A percentile compares a stretch with the other conserved stretches of the same genome.
phyloP scores from a whole-genome alignment of 257 asterid species.

The Pogostemon cablin region DNA sequence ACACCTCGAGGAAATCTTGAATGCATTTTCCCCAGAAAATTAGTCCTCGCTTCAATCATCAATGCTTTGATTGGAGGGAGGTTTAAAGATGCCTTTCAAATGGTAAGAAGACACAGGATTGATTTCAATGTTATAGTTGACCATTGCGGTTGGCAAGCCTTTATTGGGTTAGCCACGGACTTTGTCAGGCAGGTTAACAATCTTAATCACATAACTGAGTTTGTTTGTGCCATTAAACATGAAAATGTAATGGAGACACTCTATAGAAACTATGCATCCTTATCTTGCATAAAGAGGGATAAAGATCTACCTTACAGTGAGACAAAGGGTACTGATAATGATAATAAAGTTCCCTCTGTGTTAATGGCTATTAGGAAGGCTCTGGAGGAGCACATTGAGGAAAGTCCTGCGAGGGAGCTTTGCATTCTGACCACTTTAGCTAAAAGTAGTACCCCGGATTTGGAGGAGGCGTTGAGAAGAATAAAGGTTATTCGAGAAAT shows the following conservation, averaged over 20 bases:
- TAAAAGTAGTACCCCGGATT: constrained; percentile 76
- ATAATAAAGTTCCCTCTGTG: constrained; percentile 60
- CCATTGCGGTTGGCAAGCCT: constrained; percentile 83
- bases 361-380: constrained; percentile 70
- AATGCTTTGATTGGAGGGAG: constrained; percentile 74
- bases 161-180: constrained; percentile 66
- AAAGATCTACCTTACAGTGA: constrained; percentile 38
- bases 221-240: constrained; percentile 74
- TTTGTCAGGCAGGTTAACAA: constrained; percentile 82
- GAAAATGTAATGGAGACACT: constrained; percentile 80
- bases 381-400: constrained; percentile 75
- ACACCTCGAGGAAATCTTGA: constrained; percentile 95
- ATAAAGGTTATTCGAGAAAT: constrained; percentile 76
- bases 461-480: constrained; percentile 88
- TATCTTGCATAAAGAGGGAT: constrained; percentile 40
- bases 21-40: constrained; percentile 87
- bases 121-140: constrained; percentile 91
- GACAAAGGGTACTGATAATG: constrained; percentile 40
- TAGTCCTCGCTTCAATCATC: constrained; percentile 77
- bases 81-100: constrained; percentile 77
- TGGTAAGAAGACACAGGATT: constrained; percentile 91
- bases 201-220: constrained; percentile 81
- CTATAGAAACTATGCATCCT: constrained; percentile 55
- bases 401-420: constrained; percentile 83
- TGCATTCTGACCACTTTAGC: constrained; percentile 95